These are phyloP conservation scores for Rhizophlyctis rosea DNA, from an alignment of 192 early-diverging fungal genomes.

Conservation along the genomic window DNA sequence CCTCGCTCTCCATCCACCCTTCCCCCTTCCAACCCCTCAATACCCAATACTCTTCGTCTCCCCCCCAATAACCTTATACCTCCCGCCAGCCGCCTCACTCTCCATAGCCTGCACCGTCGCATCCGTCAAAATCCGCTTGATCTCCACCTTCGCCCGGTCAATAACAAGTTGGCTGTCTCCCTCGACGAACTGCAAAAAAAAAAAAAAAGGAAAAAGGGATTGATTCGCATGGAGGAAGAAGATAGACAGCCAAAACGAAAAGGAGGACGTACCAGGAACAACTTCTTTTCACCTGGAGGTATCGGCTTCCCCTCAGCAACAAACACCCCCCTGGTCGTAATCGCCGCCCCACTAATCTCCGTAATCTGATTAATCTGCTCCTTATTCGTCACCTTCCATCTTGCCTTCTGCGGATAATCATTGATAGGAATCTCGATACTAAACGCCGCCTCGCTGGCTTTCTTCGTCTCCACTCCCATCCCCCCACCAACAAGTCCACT, in stretches of 20 bases:
- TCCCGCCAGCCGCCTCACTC: slow-evolving; percentile 30
- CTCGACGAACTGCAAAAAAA: slow-evolving; percentile 70
- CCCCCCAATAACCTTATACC: background rate
- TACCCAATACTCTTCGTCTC: too few species aligned
- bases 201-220: background rate
- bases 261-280: slow-evolving; percentile 73
- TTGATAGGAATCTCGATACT: slow-evolving; percentile 93
- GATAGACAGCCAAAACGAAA: too few species aligned
- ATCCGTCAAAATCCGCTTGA: slow-evolving; percentile 87
- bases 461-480: slow-evolving; percentile 31
- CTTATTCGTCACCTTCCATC: slow-evolving; percentile 95
- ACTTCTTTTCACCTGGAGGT: slow-evolving; percentile 76
- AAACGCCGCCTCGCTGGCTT: slow-evolving; percentile 46
- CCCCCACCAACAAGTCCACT: slow-evolving; percentile 23
- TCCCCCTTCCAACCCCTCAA: too few species aligned
- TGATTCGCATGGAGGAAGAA: background rate
- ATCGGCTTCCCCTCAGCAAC: slow-evolving; percentile 83
- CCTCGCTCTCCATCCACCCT: too few species aligned
- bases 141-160: slow-evolving; percentile 90
- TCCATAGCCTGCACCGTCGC: slow-evolving; percentile 65
- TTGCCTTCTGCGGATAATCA: slow-evolving; percentile 93
- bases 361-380: slow-evolving; percentile 91
- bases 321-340: slow-evolving; percentile 90
- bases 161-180: slow-evolving; percentile 84
- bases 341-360: slow-evolving; percentile 89